Conservation (phyloP, 2,329 filamentous ascomycete genomes). For the Neonectria neomacrospora region DNA sequence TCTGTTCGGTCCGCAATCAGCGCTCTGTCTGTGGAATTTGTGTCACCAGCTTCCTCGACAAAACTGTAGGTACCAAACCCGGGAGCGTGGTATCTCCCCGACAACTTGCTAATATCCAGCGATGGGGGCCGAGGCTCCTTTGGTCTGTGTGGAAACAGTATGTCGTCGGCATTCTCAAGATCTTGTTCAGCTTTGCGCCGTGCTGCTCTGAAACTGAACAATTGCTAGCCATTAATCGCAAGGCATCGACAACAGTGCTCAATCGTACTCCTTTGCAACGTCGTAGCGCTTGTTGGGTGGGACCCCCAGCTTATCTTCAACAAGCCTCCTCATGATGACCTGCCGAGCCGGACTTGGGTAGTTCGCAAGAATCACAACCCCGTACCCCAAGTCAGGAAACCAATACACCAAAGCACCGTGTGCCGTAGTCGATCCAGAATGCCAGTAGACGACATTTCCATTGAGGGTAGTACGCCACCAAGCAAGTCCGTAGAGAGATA, state of each 20-base stretch:
- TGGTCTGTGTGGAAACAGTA: slow-evolving; percentile 1
- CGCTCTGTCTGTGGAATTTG: background rate
- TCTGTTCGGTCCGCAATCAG: slow-evolving; percentile 5
- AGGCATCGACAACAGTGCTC: too few relatives aligned
- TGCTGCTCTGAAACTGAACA: background rate
- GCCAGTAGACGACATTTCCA: slow-evolving; percentile 44
- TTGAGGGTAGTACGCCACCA: slow-evolving; percentile 43
- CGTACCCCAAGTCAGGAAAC: slow-evolving; percentile 47
- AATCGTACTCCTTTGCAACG: background rate
- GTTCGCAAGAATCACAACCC: slow-evolving; percentile 52
- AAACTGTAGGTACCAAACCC: background rate
- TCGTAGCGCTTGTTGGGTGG: background rate
- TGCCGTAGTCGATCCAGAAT: slow-evolving; percentile 44
- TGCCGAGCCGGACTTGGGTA: background rate
- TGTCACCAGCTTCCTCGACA: background rate
- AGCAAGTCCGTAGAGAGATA: slow-evolving; percentile 45
- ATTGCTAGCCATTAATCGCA: background rate
- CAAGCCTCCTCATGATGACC: slow-evolving; percentile 1
- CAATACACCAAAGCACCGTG: slow-evolving; percentile 46
- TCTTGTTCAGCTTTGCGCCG: background rate
- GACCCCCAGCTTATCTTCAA: slow-evolving; percentile 5
- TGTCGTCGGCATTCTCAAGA: background rate
- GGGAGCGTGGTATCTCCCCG: background rate
- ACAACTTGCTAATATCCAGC: background rate
- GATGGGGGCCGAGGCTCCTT: background rate